These are phyloP conservation scores for Glycine latifolia DNA, from an alignment of 306 rosid species.

Conservation along the genomic window DNA sequence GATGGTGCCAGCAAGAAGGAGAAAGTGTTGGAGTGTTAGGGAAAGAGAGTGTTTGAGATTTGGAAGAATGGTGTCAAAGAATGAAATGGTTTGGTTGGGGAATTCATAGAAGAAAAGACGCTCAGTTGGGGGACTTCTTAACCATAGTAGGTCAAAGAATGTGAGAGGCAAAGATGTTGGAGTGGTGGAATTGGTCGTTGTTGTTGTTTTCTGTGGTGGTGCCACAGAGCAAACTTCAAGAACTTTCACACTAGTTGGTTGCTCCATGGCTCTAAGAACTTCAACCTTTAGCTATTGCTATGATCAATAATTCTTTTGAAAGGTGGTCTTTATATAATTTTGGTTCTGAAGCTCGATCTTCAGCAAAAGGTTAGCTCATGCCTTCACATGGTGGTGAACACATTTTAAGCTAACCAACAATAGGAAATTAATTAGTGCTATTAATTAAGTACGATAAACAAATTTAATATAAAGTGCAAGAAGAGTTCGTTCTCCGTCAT, in stretches of 20 bases:
- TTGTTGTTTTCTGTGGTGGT: background rate
- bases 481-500: too few relatives aligned
- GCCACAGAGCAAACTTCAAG: background rate
- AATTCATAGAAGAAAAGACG: constrained; percentile 41
- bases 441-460: too few relatives aligned
- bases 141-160: constrained; percentile 18
- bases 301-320: too few relatives aligned
- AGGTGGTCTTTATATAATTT: too few relatives aligned
- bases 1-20: constrained; percentile 48
- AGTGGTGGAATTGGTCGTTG: background rate
- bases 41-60: constrained; percentile 44
- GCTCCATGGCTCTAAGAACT: background rate
- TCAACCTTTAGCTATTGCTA: background rate
- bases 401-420: too few relatives aligned
- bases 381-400: too few relatives aligned
- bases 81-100: constrained; percentile 12
- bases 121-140: constrained; percentile 39
- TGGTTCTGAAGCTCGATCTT: too few relatives aligned
- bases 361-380: too few relatives aligned
- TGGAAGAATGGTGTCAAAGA: constrained; percentile 46
- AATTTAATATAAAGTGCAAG: too few relatives aligned
- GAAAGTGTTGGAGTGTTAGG: constrained; percentile 46
- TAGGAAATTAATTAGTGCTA: too few relatives aligned
- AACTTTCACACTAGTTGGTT: background rate
- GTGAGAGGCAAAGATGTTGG: background rate